A percentile compares a stretch with the other conserved stretches of the same genome.
These are phyloP conservation scores for Fermentozyma sake DNA, from an alignment of 1,139 yeast genomes.

Conservation along the genomic window DNA sequence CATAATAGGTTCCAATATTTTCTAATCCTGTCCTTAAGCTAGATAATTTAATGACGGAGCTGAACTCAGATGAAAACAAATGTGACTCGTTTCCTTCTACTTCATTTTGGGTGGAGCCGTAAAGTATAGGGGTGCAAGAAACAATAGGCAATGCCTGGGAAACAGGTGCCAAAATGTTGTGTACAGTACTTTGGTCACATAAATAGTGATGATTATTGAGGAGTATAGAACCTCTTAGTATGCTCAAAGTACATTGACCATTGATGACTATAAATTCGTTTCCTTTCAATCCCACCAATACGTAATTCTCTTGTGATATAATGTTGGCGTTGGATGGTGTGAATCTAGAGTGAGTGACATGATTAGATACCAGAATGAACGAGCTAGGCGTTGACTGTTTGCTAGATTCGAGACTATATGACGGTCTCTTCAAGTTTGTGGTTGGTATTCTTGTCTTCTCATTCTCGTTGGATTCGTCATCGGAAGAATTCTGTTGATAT, in stretches of 20 bases:
- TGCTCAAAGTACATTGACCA: conserved; percentile 53
- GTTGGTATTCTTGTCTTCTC: conserved; percentile 6
- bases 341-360: conserved; percentile 24
- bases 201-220: conserved; percentile 52
- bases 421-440: no score
- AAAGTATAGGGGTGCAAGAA: conserved; percentile 30
- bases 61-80: not conserved
- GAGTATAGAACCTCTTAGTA: conserved; percentile 57
- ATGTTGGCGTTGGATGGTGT: conserved; percentile 33
- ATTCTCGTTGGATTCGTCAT: conserved; percentile 15
- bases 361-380: conserved; percentile 1
- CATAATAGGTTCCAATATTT: conserved; percentile 41
- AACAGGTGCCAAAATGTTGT: conserved; percentile 48
- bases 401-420: no score
- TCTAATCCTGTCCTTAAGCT: conserved; percentile 43
- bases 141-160: conserved; percentile 55
- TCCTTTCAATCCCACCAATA: conserved; percentile 39
- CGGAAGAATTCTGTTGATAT: conserved; percentile 23
- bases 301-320: conserved; percentile 22
- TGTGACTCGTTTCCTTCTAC: not conserved
- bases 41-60: conserved; percentile 32
- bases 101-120: no score
- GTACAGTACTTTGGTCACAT: conserved; percentile 19
- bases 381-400: not conserved
- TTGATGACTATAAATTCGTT: conserved; percentile 49